Evolutionary conservation across 2,329 filamentous ascomycete genomes (phyloP), one percentile per base, ranked within the genome.

Genomic region (Clonostachys chloroleuca): DNA sequence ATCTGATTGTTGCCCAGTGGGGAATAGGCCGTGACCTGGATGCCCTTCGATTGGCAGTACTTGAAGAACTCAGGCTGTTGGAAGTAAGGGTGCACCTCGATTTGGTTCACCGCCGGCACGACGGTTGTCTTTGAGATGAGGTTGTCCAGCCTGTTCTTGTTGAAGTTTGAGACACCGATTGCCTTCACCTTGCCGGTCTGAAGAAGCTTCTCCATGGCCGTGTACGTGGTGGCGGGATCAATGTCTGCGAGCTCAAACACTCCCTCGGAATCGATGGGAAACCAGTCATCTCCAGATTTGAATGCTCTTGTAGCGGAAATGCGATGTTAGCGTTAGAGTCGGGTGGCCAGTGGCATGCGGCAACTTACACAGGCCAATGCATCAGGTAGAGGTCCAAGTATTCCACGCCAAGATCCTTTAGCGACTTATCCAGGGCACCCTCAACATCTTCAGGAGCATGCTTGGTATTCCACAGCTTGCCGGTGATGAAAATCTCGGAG

Each of bases 61-160:
- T 74, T 67, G 8, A 84, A 62, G 30, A 88, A 65, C 16, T 77
- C 69, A 3, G 67, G 66, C 59, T 81, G 84, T 59, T 86, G 84
- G 12, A 87, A 71, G 56, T 84, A 85, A 3, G 84, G 82, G 61
- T 87, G 83, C 45, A 81, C 81, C 61, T 87, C 84, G 52, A 87
- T 81, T 65, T 87, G 84, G 65, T 87, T 87, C 54, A 78, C 76
- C 3, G 80, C 80, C 2, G 84, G 84, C 2, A 70, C 65, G 12
- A 82, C 70, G 37, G 66, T 74, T n/a, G 77, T 75, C 55, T 78
- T 76, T 44, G 59, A 47, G 17, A 75, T 59, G 40, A 78, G 61
- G n/a, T 67, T 55, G 54, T 73, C 62, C 17, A 77, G 61, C 6
- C 62, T 60, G 14, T 59, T 50, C 42, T 67, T 61, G 18, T 66